Evolutionary conservation across 805 yeast genomes (phyloP).

Genomic region (Candida fluviatilis): DNA sequence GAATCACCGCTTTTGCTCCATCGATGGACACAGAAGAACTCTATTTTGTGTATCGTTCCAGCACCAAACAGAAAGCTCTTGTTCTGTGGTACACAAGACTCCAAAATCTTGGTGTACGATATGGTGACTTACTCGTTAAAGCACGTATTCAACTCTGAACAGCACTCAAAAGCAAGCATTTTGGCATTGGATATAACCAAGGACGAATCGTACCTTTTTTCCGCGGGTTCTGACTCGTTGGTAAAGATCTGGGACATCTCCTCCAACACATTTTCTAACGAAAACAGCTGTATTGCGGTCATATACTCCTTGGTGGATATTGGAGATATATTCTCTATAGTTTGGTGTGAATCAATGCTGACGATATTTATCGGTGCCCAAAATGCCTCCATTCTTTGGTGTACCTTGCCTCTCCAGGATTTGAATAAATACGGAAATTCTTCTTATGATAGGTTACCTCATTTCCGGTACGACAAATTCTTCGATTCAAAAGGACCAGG

Average conservation of each 20-base stretch:
- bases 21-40: constrained; percentile 69
- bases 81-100: constrained; percentile 90
- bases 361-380: constrained; percentile 85
- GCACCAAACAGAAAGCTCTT: constrained; percentile 55
- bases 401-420: constrained; percentile 26
- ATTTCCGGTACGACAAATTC: constrained; percentile 72
- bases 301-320: constrained; percentile 82
- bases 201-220: constrained; percentile 59
- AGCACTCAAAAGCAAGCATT: constrained; percentile 73
- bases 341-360: constrained; percentile 56
- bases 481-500: constrained; percentile 91
- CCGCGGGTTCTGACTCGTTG: constrained; percentile 88
- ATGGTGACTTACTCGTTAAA: constrained; percentile 50
- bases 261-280: constrained; percentile 7
- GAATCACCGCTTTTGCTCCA: constrained; percentile 44
- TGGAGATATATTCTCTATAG: constrained; percentile 87
- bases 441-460: constrained; percentile 28
- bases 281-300: constrained; percentile 22
- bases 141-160: constrained; percentile 35
- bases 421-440: constrained; percentile 1
- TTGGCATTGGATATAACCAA: constrained; percentile 57
- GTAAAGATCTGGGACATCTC: constrained; percentile 79
- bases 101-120: constrained; percentile 70
- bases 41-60: constrained; percentile 68
- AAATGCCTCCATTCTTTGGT: constrained; percentile 83